Evolutionary conservation across 179 eudicot genomes (phyloP).

Genomic region (Beta corolliflora): DNA sequence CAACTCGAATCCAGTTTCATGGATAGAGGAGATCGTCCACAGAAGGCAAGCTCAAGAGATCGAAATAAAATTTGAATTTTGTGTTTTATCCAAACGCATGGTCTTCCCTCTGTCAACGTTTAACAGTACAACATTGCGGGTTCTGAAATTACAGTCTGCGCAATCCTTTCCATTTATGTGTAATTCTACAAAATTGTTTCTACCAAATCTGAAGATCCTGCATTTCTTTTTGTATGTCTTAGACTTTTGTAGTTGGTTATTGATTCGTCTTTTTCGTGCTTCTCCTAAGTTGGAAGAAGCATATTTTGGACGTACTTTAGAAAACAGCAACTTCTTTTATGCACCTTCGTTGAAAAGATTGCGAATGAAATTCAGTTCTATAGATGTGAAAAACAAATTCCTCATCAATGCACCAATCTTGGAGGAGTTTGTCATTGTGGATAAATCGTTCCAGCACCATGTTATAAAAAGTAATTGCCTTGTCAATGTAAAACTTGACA

Average conservation of each 20-base stretch:
- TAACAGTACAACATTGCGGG: background rate
- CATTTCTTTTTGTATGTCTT: background rate
- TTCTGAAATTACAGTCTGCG: background rate
- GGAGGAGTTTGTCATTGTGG: slow-evolving; percentile 8
- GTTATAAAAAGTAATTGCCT: background rate
- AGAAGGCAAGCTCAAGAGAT: no score
- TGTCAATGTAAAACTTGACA: background rate
- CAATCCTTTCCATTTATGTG: no score
- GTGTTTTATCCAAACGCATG: no score
- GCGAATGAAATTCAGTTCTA: background rate
- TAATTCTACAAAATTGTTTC: background rate
- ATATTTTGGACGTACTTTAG: background rate
- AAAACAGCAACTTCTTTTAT: background rate
- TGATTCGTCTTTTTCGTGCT: background rate
- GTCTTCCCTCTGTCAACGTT: background rate
- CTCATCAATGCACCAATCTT: background rate
- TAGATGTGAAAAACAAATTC: background rate
- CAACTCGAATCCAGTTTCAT: no score
- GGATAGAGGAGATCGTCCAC: no score
- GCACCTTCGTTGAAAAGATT: background rate
- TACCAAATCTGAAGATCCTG: background rate
- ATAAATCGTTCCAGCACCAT: background rate
- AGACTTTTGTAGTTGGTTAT: background rate
- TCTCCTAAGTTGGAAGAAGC: background rate
- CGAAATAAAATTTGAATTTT: no score